Conservation (phyloP, 352 stramenopile species). For the Aphanomyces invadans region DNA sequence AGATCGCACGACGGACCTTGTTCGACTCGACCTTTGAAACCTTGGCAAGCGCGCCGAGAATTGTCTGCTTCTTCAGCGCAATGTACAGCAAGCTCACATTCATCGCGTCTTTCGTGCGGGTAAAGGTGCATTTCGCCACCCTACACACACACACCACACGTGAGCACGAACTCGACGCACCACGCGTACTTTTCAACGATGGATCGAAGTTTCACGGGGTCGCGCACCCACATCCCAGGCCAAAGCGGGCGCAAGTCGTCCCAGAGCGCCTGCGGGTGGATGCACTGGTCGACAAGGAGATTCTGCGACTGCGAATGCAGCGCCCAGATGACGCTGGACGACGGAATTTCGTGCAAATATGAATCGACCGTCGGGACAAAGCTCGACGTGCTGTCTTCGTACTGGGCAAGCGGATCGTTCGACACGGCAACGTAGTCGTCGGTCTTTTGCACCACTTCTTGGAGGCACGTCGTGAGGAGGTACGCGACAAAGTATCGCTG, state of each 20-base stretch:
- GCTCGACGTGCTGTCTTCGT: not conserved
- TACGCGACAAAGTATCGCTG: conserved; percentile 70
- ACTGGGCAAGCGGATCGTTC: conserved; percentile 21
- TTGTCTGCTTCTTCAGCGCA: conserved; percentile 70
- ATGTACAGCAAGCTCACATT: conserved; percentile 67
- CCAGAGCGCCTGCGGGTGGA: conserved; percentile 53
- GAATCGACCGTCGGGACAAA: conserved; percentile 16
- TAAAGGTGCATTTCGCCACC: conserved; percentile 61
- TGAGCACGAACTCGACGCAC: too few species aligned
- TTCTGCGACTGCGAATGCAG: conserved; percentile 76
- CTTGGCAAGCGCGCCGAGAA: conserved; percentile 64
- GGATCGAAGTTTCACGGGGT: conserved; percentile 53
- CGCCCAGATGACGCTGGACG: conserved; percentile 66
- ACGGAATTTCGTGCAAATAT: conserved; percentile 46
- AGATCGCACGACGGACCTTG: conserved; percentile 47
- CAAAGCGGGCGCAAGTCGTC: conserved; percentile 55
- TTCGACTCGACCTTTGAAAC: conserved; percentile 60
- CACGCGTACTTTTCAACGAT: conserved; percentile 62
- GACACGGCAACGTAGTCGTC: conserved; percentile 27
- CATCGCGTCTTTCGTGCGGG: conserved; percentile 60
- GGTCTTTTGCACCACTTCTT: conserved; percentile 33
- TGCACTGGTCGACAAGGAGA: conserved; percentile 65
- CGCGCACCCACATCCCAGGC: conserved; percentile 73
- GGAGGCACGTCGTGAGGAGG: conserved; percentile 54
- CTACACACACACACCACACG: conserved; percentile 30